Conservation (phyloP, 2,329 filamentous ascomycete species). For the Fusarium poae region DNA sequence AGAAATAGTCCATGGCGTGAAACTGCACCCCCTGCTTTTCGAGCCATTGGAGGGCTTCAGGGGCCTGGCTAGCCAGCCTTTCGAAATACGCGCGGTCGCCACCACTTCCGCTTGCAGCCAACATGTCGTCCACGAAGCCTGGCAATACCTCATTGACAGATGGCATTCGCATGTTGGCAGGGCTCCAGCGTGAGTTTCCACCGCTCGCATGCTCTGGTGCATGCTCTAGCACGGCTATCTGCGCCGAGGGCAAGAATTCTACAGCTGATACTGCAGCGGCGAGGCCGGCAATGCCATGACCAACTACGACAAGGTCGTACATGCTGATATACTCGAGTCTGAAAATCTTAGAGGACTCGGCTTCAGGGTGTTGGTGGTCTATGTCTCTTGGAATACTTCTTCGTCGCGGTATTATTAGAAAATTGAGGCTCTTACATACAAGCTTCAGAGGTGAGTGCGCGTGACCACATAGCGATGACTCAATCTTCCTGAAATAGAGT, state of each 20-base stretch:
- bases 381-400: constrained; percentile 27
- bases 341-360: constrained; percentile 27
- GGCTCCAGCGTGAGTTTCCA: constrained; percentile 29
- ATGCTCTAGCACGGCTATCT: constrained; percentile 29
- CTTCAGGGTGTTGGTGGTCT: constrained; percentile 21
- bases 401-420: constrained; percentile 26
- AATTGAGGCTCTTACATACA: constrained; percentile 21
- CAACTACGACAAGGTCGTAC: constrained; percentile 29
- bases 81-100: constrained; percentile 14
- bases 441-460: constrained; percentile 17
- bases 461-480: constrained; percentile 16
- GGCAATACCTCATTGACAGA: constrained; percentile 29
- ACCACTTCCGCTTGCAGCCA: constrained; percentile 15
- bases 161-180: constrained; percentile 29
- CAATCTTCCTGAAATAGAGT: constrained; percentile 19
- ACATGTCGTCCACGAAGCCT: constrained; percentile 13
- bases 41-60: constrained; percentile 19
- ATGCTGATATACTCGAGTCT: constrained; percentile 29
- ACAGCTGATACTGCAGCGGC: constrained; percentile 27
- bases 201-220: constrained; percentile 27
- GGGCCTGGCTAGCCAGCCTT: constrained; percentile 21
- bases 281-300: constrained; percentile 28
- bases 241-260: constrained; percentile 22
- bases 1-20: constrained; percentile 20
- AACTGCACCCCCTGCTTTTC: constrained; percentile 18